Evolutionary conservation across 345 rosid species (phyloP).

Genomic region (Aquilaria sinensis): DNA sequence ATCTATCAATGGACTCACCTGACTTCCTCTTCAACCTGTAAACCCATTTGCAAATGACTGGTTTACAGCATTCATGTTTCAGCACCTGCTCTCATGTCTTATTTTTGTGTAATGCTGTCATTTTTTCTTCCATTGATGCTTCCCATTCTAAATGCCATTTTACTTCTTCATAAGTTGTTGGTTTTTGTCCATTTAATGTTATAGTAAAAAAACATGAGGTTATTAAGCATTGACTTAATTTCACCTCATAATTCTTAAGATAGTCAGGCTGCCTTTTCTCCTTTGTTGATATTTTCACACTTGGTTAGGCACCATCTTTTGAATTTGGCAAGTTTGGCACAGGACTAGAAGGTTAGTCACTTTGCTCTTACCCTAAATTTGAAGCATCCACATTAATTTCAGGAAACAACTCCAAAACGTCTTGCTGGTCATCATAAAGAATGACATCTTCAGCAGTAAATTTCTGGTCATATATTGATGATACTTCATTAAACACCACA

Average conservation of each 20-base stretch:
- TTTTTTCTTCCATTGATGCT: background rate
- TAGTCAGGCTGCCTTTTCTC: conserved; percentile 2
- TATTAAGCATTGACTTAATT: background rate
- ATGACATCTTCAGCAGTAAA: background rate
- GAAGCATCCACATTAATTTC: background rate
- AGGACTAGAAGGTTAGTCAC: too few relatives aligned
- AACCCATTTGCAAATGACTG: background rate
- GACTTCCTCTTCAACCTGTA: background rate
- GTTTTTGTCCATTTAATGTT: background rate
- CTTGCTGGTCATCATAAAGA: background rate
- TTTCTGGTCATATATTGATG: conserved; percentile 4
- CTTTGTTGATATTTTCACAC: background rate
- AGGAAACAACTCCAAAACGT: background rate
- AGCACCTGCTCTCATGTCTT: background rate
- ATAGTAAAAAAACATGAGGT: background rate
- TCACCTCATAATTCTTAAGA: conserved; percentile 1
- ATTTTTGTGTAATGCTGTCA: background rate
- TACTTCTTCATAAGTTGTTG: background rate
- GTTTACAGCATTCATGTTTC: background rate
- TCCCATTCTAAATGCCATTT: background rate
- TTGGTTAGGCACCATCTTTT: background rate
- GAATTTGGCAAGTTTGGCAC: background rate
- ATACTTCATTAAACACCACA: conserved; percentile 20
- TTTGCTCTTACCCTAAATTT: too few relatives aligned
- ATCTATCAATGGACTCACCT: background rate